Evolutionary conservation across 2,329 filamentous ascomycete genomes (phyloP).

Genomic region (Alternaria brassicae): DNA sequence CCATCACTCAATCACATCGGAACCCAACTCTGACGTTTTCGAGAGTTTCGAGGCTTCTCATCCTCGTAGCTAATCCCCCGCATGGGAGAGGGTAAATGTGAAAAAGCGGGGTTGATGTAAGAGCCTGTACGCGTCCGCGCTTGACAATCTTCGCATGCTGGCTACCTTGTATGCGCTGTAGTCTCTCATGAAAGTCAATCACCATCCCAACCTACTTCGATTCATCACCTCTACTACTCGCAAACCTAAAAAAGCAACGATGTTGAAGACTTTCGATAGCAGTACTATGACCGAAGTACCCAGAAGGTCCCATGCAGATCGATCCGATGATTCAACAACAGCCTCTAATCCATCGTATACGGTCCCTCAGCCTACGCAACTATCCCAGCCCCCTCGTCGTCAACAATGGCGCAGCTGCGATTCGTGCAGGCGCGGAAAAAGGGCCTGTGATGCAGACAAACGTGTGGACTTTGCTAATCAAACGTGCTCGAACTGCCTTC

Average conservation of each 20-base stretch:
- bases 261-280: slow-evolving; percentile 11
- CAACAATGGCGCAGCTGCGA: slow-evolving; percentile 50
- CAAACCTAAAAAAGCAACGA: background rate
- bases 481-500: slow-evolving; percentile 52
- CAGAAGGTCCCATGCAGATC: background rate
- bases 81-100: slow-evolving; percentile 9
- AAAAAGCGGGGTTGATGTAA: slow-evolving; percentile 15
- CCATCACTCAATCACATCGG: background rate
- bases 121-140: slow-evolving; percentile 4
- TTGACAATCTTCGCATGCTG: background rate
- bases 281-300: slow-evolving; percentile 6
- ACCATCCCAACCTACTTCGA: background rate
- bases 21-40: slow-evolving; percentile 5
- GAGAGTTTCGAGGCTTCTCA: slow-evolving; percentile 1
- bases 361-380: background rate
- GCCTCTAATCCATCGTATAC: background rate
- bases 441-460: slow-evolving; percentile 52
- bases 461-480: slow-evolving; percentile 31
- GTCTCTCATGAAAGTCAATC: background rate
- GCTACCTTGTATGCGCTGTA: slow-evolving; percentile 3
- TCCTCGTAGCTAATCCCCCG: slow-evolving; percentile 15
- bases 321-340: background rate
- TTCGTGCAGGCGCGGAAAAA: slow-evolving; percentile 54
- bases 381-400: slow-evolving; percentile 4
- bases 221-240: background rate